Evolutionary conservation across 192 early-diverging fungal genomes (phyloP), one percentile per base, ranked within the genome.

Genomic region (Coemansia javaensis): DNA sequence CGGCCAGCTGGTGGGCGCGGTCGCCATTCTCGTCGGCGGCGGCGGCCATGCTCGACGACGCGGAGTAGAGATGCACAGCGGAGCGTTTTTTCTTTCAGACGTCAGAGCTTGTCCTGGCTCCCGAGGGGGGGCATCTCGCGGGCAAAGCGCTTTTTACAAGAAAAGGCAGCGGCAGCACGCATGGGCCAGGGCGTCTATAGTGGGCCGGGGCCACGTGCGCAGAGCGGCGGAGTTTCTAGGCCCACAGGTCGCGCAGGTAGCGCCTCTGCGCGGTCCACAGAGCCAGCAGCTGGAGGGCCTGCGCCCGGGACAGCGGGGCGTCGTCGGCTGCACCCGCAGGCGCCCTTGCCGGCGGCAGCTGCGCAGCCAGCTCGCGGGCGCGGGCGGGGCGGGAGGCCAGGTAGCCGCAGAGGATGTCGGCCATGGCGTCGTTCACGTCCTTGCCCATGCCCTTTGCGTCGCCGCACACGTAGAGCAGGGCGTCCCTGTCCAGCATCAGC

Each of bases 401-500:
- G 31, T 75, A 68, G 22, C 40, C 20, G 46, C 54, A 63, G 11
- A 89, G 25, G 32, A 94, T 79, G 21, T 83, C 79, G 2, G 76
- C 79, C 22, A 97, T 62, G 7, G 84, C 80, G 24, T 82, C 79
- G 50, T 97, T 82, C 13, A 97, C 89, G 32, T 82, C 86, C 57
- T 84, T 87, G 30, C 87, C 90, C 91, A 94, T 95, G 6, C 88
- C 86, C 59, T 87, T 82, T 13, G 86, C 85, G 66, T 90, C 89
- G 44, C 87, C 89, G 62, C 89, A 91, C 2, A 91, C 82, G 73
- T 81, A 91, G 17, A 91, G 69, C 22, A 79, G 46, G 0, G 86
- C 88, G 22, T 78, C 65, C 40, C 82, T 67, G 21, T 81, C 59
- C 6, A 75, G 51, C 35, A 91, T 37, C 25, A 86, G 45, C 5